These are phyloP conservation scores for Strobilomyces dryophilus DNA, from an alignment of 768 basidiomycete genomes.

Conservation along the genomic window DNA sequence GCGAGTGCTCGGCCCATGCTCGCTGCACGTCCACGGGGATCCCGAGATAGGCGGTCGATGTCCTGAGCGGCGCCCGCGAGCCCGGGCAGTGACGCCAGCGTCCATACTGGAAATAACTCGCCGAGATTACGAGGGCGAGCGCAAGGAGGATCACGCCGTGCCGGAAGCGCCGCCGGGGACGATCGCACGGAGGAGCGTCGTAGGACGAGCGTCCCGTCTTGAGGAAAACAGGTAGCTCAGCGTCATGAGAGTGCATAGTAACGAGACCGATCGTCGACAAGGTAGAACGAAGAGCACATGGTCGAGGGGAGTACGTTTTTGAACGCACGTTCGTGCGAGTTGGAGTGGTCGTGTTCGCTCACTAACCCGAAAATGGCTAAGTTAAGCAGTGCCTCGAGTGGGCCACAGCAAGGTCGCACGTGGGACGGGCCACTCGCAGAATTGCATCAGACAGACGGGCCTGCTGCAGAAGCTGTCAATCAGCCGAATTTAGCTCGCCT, in stretches of 20 bases:
- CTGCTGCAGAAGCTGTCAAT: not conserved
- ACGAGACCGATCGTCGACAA: not conserved
- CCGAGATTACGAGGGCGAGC: slow-evolving; percentile 14
- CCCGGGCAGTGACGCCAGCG: slow-evolving; percentile 3
- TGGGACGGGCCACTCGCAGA: not conserved
- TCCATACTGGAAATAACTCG: slow-evolving; percentile 11
- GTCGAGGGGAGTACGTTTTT: slow-evolving; percentile 5
- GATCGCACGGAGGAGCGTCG: not conserved
- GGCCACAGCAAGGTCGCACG: not conserved
- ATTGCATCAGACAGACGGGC: slow-evolving; percentile 3
- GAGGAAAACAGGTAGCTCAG: slow-evolving; percentile 6
- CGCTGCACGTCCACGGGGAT: slow-evolving; percentile 25
- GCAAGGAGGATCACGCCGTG: slow-evolving; percentile 4
- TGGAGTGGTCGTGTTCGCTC: slow-evolving; percentile 7
- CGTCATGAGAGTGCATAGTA: not conserved
- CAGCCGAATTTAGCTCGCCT: slow-evolving; percentile 1
- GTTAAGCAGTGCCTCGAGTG: not conserved
- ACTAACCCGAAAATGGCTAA: slow-evolving; percentile 7
- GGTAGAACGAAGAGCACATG: slow-evolving; percentile 3
- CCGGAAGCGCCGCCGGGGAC: slow-evolving; percentile 2
- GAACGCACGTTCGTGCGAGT: slow-evolving; percentile 23
- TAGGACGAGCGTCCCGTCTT: not conserved
- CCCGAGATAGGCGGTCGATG: not conserved
- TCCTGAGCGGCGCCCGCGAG: not conserved
- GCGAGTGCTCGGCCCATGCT: slow-evolving; percentile 61